These are phyloP conservation scores for Tetrapyrgos nigripes DNA, from an alignment of 1,284 basidiomycete genomes.

Conservation along the genomic window DNA sequence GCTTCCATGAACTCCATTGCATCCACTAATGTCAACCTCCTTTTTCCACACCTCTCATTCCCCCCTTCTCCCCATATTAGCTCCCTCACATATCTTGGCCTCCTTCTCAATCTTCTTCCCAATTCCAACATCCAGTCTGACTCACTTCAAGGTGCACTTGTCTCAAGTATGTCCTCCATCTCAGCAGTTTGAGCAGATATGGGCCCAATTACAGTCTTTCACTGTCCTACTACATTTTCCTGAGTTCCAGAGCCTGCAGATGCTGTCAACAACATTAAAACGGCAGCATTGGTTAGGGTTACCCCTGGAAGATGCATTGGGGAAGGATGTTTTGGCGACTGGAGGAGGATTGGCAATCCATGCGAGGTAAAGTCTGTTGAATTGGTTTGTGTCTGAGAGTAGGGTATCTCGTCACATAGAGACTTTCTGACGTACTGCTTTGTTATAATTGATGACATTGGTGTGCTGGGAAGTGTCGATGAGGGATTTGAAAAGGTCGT, in stretches of 20 bases:
- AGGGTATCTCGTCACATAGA: background rate
- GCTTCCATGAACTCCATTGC: background rate
- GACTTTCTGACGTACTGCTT: background rate
- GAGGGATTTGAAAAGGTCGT: background rate
- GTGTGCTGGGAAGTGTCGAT: background rate
- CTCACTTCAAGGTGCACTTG: background rate
- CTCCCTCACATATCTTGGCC: background rate
- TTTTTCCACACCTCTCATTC: background rate
- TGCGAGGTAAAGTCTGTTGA: background rate
- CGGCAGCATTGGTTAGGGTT: no score
- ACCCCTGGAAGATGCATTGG: background rate
- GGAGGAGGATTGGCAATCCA: background rate
- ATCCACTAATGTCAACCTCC: background rate
- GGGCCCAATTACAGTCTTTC: background rate
- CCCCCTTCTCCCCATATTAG: background rate
- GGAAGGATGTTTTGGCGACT: background rate
- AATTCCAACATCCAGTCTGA: background rate
- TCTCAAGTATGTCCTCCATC: background rate
- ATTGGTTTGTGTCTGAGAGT: background rate
- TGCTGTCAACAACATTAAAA: no score
- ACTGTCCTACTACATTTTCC: background rate
- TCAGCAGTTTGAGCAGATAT: background rate
- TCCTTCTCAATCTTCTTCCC: background rate
- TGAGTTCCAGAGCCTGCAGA: background rate
- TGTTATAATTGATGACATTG: slow-evolving; percentile 6